phyloP scores from a whole-genome alignment of 345 rosid genomes.

The Brassica nigra region DNA sequence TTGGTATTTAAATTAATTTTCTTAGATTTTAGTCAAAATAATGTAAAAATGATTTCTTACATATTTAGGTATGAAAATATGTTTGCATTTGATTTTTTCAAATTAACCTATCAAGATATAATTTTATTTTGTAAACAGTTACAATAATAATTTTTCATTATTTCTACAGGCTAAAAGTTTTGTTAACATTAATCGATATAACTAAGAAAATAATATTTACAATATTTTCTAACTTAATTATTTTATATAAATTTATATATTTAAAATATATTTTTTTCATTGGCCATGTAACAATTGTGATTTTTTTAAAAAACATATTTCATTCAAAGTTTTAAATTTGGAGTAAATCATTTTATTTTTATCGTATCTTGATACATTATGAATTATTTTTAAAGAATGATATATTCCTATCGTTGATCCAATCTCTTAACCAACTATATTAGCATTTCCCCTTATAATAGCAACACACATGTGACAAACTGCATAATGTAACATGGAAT shows the following conservation, averaged over 20 bases:
- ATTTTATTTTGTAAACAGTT: no score
- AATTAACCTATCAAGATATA: no score
- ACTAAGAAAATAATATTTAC: no score
- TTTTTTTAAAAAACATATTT: no score
- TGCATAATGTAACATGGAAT: not conserved
- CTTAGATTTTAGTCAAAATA: not conserved
- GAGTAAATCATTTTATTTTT: not conserved
- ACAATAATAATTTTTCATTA: not conserved
- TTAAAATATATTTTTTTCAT: no score
- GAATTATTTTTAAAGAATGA: conserved; percentile 13
- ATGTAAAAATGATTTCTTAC: not conserved
- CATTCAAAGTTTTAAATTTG: not conserved
- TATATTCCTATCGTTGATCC: not conserved
- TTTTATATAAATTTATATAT: no score
- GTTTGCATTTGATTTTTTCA: not conserved
- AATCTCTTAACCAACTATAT: not conserved
- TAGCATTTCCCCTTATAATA: no score
- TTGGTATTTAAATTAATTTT: not conserved
- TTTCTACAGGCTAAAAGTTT: not conserved
- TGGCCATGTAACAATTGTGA: not conserved
- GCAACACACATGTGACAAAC: not conserved
- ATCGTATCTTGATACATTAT: not conserved
- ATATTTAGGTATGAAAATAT: not conserved
- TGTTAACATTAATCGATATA: not conserved
- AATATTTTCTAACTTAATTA: no score